phyloP scores from a whole-genome alignment of 2,329 filamentous ascomycete genomes.

The Botrytis fragariae region DNA sequence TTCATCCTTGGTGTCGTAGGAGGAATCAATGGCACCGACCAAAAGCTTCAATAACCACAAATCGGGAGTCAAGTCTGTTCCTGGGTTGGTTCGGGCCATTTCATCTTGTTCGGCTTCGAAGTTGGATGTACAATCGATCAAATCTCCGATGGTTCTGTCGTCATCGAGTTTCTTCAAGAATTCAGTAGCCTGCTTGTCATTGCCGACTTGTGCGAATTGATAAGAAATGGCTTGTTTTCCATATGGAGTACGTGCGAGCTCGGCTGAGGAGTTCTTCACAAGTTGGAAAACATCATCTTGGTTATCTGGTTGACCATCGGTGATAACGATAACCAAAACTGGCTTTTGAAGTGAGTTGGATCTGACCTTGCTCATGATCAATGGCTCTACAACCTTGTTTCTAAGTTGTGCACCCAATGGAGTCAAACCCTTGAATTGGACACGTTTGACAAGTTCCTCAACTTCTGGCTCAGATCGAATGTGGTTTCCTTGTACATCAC shows the following conservation, averaged over 20 bases:
- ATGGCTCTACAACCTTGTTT: constrained; percentile 61
- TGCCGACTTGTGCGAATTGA: constrained; percentile 18
- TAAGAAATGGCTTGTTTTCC: constrained; percentile 20
- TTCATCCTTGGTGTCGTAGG: constrained; percentile 65
- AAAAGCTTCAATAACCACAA: constrained; percentile 52
- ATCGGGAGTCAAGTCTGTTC: constrained; percentile 7
- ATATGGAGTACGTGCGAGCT: constrained; percentile 9
- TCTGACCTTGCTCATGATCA: constrained; percentile 46
- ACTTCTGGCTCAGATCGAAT: constrained; percentile 58
- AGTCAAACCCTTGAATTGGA: constrained; percentile 64
- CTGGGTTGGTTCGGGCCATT: constrained; percentile 13
- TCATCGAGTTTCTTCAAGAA: constrained; percentile 19
- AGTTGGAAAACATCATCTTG: constrained; percentile 17
- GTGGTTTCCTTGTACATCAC: constrained; percentile 50
- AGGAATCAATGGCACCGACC: constrained; percentile 63
- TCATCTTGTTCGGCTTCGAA: constrained; percentile 19
- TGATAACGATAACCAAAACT: constrained; percentile 17
- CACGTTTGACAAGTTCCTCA: constrained; percentile 53
- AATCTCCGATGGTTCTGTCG: constrained; percentile 11
- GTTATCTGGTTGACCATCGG: constrained; percentile 20
- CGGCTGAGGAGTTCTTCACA: constrained; percentile 2
- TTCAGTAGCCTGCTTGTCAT: constrained; percentile 6
- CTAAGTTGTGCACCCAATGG: constrained; percentile 63
- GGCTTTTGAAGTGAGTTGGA: constrained; percentile 12
- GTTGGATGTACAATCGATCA: constrained; percentile 20